Evolutionary conservation across 176 grass and related monocot genomes (phyloP).

Genomic region (Oryza glumipatula): DNA sequence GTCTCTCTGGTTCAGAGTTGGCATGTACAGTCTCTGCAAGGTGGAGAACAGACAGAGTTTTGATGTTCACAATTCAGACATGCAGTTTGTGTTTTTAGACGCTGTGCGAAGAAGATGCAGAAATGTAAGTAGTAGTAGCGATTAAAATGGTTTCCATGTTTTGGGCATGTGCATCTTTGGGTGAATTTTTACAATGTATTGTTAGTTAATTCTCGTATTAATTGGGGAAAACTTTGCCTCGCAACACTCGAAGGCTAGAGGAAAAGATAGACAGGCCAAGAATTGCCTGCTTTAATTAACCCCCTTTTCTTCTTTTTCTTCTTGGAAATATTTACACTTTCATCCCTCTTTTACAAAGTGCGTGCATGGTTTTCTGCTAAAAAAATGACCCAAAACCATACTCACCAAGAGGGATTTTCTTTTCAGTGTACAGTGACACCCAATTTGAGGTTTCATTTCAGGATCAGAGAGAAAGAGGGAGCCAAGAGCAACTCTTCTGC

Average conservation of each 20-base stretch:
- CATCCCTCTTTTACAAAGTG: conserved; percentile 32
- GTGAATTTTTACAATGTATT: background rate
- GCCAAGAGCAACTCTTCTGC: conserved; percentile 34
- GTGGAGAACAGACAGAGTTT: background rate
- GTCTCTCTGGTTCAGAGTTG: background rate
- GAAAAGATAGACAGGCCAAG: background rate
- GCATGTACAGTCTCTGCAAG: no score
- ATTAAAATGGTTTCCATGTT: background rate
- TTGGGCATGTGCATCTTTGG: background rate
- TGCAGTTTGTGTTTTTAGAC: background rate
- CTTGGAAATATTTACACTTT: conserved; percentile 21
- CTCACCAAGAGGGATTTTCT: conserved; percentile 44
- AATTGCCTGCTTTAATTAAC: conserved; percentile 13
- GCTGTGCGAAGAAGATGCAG: background rate
- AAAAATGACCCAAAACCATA: conserved; percentile 43
- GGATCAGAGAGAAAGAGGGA: conserved; percentile 27
- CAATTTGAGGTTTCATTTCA: conserved; percentile 4
- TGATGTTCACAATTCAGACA: background rate
- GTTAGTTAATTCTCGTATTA: background rate
- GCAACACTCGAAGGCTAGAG: no score
- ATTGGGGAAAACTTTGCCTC: background rate
- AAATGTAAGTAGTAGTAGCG: no score
- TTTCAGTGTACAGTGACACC: conserved; percentile 17
- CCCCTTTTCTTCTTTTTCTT: background rate
- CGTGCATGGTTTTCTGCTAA: conserved; percentile 33